phyloP scores from a whole-genome alignment of 805 yeast genomes.

The Saccharomycopsis microspora region DNA sequence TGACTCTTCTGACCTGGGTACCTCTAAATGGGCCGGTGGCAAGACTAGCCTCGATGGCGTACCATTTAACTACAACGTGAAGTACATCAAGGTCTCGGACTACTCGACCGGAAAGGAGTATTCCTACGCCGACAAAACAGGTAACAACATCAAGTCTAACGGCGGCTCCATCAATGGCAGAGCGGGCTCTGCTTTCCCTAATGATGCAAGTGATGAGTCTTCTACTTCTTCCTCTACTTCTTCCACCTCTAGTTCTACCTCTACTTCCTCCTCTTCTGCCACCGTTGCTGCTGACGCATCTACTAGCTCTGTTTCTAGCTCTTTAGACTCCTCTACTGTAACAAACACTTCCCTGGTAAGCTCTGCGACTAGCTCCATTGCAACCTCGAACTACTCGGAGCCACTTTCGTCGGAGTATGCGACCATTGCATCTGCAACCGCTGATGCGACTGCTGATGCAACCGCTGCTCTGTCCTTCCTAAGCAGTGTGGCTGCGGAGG shows the following conservation, averaged over 20 bases:
- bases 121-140: slow-evolving; percentile 38
- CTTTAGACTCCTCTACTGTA: slow-evolving; percentile 10
- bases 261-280: slow-evolving; percentile 16
- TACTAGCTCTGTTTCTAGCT: slow-evolving; percentile 19
- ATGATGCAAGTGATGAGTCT: background rate
- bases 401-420: slow-evolving; percentile 12
- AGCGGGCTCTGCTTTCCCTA: slow-evolving; percentile 4
- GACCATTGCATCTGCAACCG: slow-evolving; percentile 7
- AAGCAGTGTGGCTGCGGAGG: slow-evolving; percentile 2
- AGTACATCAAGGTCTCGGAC: slow-evolving; percentile 50
- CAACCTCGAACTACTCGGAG: slow-evolving; percentile 17
- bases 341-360: background rate
- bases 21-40: slow-evolving; percentile 82
- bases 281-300: slow-evolving; percentile 23
- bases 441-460: slow-evolving; percentile 2
- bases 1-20: slow-evolving; percentile 54
- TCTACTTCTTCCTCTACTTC: slow-evolving; percentile 4
- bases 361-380: background rate
- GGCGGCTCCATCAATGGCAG: slow-evolving; percentile 14
- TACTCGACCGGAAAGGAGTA: slow-evolving; percentile 57
- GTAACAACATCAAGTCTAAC: slow-evolving; percentile 7
- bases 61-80: slow-evolving; percentile 60
- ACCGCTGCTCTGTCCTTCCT: background rate
- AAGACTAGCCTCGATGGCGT: slow-evolving; percentile 48
- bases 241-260: slow-evolving; percentile 5